Evolutionary conservation across 2,329 filamentous ascomycete genomes (phyloP).

Genomic region (Monosporascus sp.): DNA sequence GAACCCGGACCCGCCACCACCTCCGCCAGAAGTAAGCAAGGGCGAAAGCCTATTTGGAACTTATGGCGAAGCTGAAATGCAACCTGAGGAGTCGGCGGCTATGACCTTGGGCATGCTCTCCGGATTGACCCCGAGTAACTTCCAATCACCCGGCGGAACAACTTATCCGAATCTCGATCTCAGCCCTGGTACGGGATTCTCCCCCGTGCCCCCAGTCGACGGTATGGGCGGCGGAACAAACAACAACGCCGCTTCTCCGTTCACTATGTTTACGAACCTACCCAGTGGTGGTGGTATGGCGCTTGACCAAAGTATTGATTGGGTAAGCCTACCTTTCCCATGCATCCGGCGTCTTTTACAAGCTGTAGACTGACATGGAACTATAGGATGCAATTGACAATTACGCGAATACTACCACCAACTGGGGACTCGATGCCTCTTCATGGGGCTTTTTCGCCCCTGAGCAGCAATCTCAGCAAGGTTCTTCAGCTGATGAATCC

Average conservation of each 20-base stretch:
- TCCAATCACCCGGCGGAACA: conserved; percentile 35
- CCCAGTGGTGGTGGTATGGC: conserved; percentile 35
- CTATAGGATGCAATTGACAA: conserved; percentile 51
- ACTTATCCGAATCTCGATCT: conserved; percentile 41
- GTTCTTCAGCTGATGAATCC: conserved; percentile 24
- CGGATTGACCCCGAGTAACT: conserved; percentile 28
- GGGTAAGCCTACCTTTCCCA: conserved; percentile 38
- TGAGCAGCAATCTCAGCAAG: conserved; percentile 24
- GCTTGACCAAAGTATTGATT: conserved; percentile 51
- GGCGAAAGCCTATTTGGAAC: conserved; percentile 22
- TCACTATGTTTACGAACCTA: conserved; percentile 49
- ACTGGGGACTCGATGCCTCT: conserved; percentile 45
- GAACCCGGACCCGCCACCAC: conserved; percentile 31
- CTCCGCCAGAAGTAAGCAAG: conserved; percentile 9
- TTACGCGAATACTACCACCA: conserved; percentile 50
- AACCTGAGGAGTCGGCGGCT: conserved; percentile 36
- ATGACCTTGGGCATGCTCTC: conserved; percentile 40
- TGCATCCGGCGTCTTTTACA: neutral
- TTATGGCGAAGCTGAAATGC: conserved; percentile 22
- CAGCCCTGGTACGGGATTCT: conserved; percentile 26
- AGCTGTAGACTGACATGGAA: neutral
- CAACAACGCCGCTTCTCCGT: conserved; percentile 38
- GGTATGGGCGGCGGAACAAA: conserved; percentile 14
- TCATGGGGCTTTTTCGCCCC: conserved; percentile 46
- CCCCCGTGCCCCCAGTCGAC: conserved; percentile 34